A percentile compares a stretch with the other conserved stretches of the same genome.
Evolutionary conservation across 306 rosid genomes (phyloP).

Genomic region (Rubus parviflorus): DNA sequence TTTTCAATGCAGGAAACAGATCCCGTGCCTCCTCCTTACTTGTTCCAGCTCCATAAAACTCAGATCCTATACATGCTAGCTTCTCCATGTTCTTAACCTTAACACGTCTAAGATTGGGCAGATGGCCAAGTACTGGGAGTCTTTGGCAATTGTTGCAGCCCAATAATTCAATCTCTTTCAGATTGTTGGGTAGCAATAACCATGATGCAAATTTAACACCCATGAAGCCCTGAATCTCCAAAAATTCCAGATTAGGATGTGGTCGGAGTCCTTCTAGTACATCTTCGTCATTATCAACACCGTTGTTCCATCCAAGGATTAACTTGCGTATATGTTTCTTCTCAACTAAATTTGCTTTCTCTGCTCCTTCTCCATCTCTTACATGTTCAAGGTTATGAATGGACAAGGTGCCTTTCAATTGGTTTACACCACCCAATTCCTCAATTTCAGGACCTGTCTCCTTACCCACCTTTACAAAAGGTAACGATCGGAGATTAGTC

Average conservation of each 20-base stretch:
- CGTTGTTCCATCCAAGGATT: background rate
- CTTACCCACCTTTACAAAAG: background rate
- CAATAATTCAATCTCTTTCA: background rate
- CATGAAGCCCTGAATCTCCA: background rate
- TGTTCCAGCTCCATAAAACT: background rate
- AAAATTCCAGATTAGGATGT: background rate
- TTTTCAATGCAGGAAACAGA: background rate
- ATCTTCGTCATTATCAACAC: background rate
- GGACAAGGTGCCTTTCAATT: background rate
- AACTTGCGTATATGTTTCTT: too few species aligned
- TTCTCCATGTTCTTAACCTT: background rate
- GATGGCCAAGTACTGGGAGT: background rate
- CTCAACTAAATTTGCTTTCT: background rate
- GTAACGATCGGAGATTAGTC: too few species aligned
- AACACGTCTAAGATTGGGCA: background rate
- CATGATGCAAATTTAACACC: background rate
- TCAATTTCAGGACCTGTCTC: background rate
- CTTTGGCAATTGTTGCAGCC: background rate
- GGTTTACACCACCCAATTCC: background rate
- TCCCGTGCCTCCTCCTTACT: background rate
- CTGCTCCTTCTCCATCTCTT: background rate
- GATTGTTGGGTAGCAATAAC: background rate
- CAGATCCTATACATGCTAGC: background rate
- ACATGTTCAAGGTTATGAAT: background rate
- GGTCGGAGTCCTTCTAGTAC: background rate